Percentiles rank a stretch among this genome's conserved stretches.
Evolutionary conservation across 306 rosid genomes (phyloP).

Genomic region (Begonia fuchsioides): DNA sequence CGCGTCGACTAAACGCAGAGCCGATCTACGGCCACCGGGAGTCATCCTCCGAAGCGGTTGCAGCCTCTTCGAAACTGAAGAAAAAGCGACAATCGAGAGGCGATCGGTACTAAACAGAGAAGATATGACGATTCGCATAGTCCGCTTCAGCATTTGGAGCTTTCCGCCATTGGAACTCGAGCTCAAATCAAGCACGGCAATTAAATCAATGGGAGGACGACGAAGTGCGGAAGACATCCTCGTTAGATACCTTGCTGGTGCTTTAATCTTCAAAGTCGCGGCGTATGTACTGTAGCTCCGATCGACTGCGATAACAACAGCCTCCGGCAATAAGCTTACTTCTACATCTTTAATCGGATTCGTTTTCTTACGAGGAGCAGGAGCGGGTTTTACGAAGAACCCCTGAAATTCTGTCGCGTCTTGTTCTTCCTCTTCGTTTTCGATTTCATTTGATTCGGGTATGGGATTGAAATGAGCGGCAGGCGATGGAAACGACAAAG

Average conservation of each 20-base stretch:
- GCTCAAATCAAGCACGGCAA: conserved; percentile 63
- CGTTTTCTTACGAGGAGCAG: conserved; percentile 9
- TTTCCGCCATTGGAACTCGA: conserved; percentile 25
- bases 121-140: conserved; percentile 49
- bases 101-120: conserved; percentile 59
- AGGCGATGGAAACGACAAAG: conserved; percentile 56
- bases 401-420: conserved; percentile 45
- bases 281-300: conserved; percentile 52
- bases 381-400: conserved; percentile 27
- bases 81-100: conserved; percentile 73
- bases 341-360: conserved; percentile 18
- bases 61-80: conserved; percentile 64
- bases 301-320: conserved; percentile 60
- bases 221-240: conserved; percentile 1
- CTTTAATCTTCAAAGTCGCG: conserved; percentile 44
- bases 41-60: conserved; percentile 60
- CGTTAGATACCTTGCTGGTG: conserved; percentile 17
- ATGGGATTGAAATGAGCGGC: conserved; percentile 68
- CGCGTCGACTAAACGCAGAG: conserved; percentile 32
- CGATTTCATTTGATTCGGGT: conserved; percentile 80
- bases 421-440: conserved; percentile 42
- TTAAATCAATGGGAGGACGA: conserved; percentile 70
- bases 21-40: conserved; percentile 48
- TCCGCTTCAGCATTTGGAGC: conserved; percentile 54
- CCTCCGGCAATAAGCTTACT: conserved; percentile 42